These are phyloP conservation scores for Kurtzmaniella cleridarum DNA, from an alignment of 805 yeast genomes.

Conservation along the genomic window DNA sequence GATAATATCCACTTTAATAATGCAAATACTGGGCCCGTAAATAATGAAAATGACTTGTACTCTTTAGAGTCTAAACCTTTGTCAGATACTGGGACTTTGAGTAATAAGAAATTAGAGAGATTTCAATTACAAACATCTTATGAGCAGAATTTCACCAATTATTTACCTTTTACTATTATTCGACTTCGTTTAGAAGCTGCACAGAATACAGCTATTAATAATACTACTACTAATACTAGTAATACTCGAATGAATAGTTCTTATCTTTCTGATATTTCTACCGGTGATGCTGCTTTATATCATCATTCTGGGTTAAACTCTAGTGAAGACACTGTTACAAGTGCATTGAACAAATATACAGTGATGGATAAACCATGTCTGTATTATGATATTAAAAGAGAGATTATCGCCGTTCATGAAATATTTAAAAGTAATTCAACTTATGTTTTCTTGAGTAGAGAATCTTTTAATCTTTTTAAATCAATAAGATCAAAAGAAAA, in stretches of 20 bases:
- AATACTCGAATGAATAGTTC: conserved; percentile 10
- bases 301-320: conserved; percentile 4
- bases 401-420: conserved; percentile 26
- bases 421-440: conserved; percentile 20
- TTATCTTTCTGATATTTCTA: conserved; percentile 19
- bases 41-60: background rate
- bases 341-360: conserved; percentile 1
- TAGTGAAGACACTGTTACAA: background rate
- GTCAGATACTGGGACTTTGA: conserved; percentile 35
- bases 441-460: conserved; percentile 26
- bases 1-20: too few species aligned
- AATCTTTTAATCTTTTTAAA: conserved; percentile 25
- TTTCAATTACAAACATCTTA: conserved; percentile 32
- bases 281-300: conserved; percentile 12
- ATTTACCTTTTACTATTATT: conserved; percentile 34
- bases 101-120: conserved; percentile 15
- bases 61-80: conserved; percentile 16
- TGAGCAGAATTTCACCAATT: conserved; percentile 31
- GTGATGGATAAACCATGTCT: conserved; percentile 18
- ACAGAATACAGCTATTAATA: background rate
- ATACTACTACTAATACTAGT: conserved; percentile 2
- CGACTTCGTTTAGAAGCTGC: conserved; percentile 16
- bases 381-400: conserved; percentile 23
- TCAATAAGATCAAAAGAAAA: conserved; percentile 14
- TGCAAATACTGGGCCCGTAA: too few species aligned